phyloP scores from a whole-genome alignment of 257 asterid genomes.

The Fraxinus excelsior region DNA sequence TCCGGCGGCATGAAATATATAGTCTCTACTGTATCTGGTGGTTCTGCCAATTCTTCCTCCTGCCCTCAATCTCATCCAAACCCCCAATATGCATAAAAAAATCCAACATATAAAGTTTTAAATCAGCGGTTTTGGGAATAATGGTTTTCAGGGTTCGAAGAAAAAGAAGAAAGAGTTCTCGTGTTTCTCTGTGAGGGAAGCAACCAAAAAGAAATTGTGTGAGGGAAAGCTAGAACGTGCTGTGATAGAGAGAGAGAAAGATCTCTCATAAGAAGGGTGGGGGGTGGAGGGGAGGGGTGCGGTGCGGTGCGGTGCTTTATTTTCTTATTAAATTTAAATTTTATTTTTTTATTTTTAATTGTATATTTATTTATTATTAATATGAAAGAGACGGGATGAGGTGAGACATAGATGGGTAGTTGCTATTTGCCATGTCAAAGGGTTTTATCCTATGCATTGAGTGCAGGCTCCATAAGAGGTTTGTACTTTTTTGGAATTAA shows the following conservation, averaged over 20 bases:
- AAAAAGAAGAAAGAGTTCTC: conserved; percentile 1
- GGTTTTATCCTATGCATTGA: background rate
- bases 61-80: background rate
- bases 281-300: background rate
- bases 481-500: background rate
- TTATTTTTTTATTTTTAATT: background rate
- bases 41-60: background rate
- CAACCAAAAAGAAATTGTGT: background rate
- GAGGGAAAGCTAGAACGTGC: background rate
- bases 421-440: background rate
- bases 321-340: background rate
- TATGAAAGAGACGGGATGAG: background rate
- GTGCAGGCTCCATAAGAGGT: background rate
- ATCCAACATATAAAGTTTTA: background rate
- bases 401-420: background rate
- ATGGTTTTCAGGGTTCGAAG: background rate
- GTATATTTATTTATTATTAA: background rate
- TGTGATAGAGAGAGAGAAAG: background rate
- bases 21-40: background rate
- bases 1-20: conserved; percentile 83
- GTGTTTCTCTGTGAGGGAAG: background rate
- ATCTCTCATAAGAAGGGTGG: background rate
- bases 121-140: background rate
- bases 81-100: background rate
- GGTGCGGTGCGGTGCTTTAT: background rate